Percentiles rank a stretch among this genome's conserved stretches.
phyloP scores from a whole-genome alignment of 768 basidiomycete species.

The Clavulina sp. region DNA sequence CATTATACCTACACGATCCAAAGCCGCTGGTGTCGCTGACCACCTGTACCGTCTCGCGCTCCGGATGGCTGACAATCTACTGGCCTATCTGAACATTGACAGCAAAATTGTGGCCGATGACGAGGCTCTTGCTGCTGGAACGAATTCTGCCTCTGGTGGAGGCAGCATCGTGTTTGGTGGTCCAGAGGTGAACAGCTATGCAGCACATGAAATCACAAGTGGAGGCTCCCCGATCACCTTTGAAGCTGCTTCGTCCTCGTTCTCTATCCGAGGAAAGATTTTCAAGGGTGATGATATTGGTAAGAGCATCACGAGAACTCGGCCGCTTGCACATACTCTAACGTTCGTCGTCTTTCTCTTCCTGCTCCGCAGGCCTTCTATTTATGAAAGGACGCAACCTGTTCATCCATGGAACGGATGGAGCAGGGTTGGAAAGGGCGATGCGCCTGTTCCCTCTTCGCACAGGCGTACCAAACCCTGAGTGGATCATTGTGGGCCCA shows the following conservation, averaged over 20 bases:
- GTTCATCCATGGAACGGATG: slow-evolving; percentile 5
- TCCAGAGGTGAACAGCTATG: background rate
- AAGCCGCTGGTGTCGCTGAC: background rate
- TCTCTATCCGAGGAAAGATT: slow-evolving; percentile 2
- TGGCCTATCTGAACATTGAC: slow-evolving; percentile 8
- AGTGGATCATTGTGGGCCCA: slow-evolving; percentile 5
- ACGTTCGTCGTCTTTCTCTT: background rate
- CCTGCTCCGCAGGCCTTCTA: background rate
- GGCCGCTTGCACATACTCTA: no score
- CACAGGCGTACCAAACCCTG: slow-evolving; percentile 7
- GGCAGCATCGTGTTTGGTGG: slow-evolving; percentile 9
- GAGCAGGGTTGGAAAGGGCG: slow-evolving; percentile 3
- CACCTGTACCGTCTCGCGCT: background rate
- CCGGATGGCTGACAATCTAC: slow-evolving; percentile 5
- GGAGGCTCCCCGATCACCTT: slow-evolving; percentile 1
- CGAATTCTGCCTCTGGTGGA: background rate
- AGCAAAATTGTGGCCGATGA: slow-evolving; percentile 4
- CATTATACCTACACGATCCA: slow-evolving; percentile 1
- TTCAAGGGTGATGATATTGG: no score
- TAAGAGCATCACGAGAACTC: no score
- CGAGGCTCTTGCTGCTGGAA: slow-evolving; percentile 1
- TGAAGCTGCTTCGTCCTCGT: background rate
- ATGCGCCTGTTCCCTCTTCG: slow-evolving; percentile 7
- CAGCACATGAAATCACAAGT: background rate
- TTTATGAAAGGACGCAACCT: slow-evolving; percentile 7